phyloP scores from a whole-genome alignment of 1,284 basidiomycete genomes.

The Cryptococcus floricola region DNA sequence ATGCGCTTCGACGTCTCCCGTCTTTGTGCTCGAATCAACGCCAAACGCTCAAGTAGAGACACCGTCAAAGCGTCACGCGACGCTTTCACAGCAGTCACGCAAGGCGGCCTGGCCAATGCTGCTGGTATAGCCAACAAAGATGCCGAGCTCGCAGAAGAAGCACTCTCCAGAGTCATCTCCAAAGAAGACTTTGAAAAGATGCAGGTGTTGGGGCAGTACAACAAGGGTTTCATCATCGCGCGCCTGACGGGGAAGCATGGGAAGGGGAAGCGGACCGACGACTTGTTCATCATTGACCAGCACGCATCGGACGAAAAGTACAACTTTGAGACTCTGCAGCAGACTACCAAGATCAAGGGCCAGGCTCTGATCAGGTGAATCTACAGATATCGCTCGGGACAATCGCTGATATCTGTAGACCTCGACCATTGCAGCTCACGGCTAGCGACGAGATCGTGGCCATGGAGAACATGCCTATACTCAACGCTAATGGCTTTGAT shows the following conservation, averaged over 20 bases:
- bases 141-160: constrained; percentile 62
- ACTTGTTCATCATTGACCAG: constrained; percentile 78
- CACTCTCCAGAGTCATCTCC: constrained; percentile 77
- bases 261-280: constrained; percentile 56
- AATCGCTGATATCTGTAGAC: constrained; percentile 52
- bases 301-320: constrained; percentile 85
- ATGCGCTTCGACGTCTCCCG: constrained; percentile 36
- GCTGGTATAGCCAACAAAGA: constrained; percentile 63
- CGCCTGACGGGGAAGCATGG: constrained; percentile 54
- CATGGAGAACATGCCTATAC: constrained; percentile 74
- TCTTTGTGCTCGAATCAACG: constrained; percentile 23
- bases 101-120: constrained; percentile 24
- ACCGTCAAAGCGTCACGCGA: constrained; percentile 6
- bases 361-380: constrained; percentile 75
- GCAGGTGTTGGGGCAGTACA: constrained; percentile 91
- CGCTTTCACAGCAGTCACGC: constrained; percentile 20
- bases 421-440: constrained; percentile 73
- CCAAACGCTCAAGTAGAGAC: neutral
- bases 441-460: constrained; percentile 87
- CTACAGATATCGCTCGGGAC: neutral
- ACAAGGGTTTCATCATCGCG: constrained; percentile 89
- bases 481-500: constrained; percentile 87
- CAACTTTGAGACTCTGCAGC: constrained; percentile 92
- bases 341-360: constrained; percentile 78
- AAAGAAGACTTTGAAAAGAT: constrained; percentile 83